phyloP scores from a whole-genome alignment of 2,329 filamentous ascomycete genomes.

The Pseudopithomyces maydicus region DNA sequence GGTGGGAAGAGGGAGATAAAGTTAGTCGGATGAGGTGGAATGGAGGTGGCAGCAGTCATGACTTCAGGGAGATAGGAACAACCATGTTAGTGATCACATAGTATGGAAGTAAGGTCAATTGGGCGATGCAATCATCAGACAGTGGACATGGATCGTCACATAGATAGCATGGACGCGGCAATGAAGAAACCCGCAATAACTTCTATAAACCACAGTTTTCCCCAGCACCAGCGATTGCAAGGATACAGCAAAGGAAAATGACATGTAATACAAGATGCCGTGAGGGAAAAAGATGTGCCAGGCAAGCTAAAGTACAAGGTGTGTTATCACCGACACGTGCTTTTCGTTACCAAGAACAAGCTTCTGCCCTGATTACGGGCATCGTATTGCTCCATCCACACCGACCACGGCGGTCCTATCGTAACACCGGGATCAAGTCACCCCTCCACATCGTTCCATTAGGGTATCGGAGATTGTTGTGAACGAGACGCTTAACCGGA shows the following conservation, averaged over 20 bases:
- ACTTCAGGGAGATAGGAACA: no score
- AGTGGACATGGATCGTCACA: constrained; percentile 1
- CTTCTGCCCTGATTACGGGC: constrained; percentile 41
- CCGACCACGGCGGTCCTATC: constrained; percentile 38
- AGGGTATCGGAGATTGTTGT: constrained; percentile 41
- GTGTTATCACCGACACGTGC: constrained; percentile 46
- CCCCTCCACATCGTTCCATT: constrained; percentile 43
- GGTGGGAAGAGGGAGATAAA: not conserved
- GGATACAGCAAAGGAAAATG: constrained; percentile 41
- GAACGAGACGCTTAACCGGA: constrained; percentile 48
- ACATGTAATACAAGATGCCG: constrained; percentile 43
- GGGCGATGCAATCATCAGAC: not conserved
- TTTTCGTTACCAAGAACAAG: constrained; percentile 51
- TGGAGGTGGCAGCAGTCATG: no score
- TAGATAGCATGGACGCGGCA: not conserved
- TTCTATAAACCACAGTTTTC: constrained; percentile 47
- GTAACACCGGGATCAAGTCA: constrained; percentile 37
- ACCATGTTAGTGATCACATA: not conserved
- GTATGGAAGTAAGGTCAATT: not conserved
- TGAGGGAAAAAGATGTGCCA: constrained; percentile 38
- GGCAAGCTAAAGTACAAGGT: constrained; percentile 51
- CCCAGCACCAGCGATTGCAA: constrained; percentile 43
- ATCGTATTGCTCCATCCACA: constrained; percentile 44
- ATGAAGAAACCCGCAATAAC: constrained; percentile 36
- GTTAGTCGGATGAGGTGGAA: no score